Conservation (phyloP, 2,329 filamentous ascomycete genomes). For the Penicillium sp. region DNA sequence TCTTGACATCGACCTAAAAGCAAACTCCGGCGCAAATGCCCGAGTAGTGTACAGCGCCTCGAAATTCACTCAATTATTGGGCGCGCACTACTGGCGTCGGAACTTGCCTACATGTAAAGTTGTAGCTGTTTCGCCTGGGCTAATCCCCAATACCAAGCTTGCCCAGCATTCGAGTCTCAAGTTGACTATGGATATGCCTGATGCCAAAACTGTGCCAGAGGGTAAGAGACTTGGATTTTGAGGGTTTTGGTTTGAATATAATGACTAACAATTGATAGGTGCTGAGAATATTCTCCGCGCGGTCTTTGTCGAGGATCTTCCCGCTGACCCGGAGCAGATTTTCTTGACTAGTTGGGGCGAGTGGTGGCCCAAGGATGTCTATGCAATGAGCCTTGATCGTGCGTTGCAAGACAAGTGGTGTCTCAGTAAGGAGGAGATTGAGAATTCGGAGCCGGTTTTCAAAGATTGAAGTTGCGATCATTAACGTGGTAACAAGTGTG, state of each 20-base stretch:
- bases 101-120: constrained; percentile 21
- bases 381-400: constrained; percentile 21
- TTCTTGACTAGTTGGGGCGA: constrained; percentile 32
- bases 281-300: constrained; percentile 27
- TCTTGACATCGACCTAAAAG: constrained; percentile 24
- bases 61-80: constrained; percentile 25
- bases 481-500: not conserved
- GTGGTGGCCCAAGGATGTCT: constrained; percentile 30
- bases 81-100: constrained; percentile 28
- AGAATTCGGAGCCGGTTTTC: constrained; percentile 17
- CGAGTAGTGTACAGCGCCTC: constrained; percentile 25
- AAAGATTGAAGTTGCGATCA: not conserved
- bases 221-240: constrained; percentile 9
- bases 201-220: constrained; percentile 27
- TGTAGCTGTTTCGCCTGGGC: constrained; percentile 27
- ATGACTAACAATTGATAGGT: constrained; percentile 15
- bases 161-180: constrained; percentile 13
- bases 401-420: constrained; percentile 28
- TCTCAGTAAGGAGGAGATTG: constrained; percentile 24
- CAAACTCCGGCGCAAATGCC: constrained; percentile 21
- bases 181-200: constrained; percentile 24
- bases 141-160: constrained; percentile 23
- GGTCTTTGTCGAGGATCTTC: constrained; percentile 18
- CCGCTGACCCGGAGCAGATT: constrained; percentile 25
- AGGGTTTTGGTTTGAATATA: not conserved